Evolutionary conservation across 495 filamentous ascomycete species (phyloP), one percentile per base, ranked within the genome.

Genomic region (Durotheca rogersii): DNA sequence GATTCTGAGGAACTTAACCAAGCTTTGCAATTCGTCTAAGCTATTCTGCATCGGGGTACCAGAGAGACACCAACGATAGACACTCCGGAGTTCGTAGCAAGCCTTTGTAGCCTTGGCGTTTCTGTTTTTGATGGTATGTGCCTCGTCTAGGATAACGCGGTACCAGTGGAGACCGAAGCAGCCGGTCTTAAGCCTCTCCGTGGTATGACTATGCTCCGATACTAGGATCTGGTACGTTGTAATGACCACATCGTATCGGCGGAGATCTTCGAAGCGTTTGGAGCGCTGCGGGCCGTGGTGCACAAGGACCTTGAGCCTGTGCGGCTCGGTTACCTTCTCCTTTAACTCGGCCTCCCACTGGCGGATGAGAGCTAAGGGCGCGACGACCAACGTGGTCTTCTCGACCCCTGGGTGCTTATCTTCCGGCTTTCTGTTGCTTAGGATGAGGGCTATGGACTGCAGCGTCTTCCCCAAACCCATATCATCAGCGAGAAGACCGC

Each of bases 1-100:
- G 65, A 97, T 94, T n/a, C 89, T 80, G 6, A 98, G 74, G 62
- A 98, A 98, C 34, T 85, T 86, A 58, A 98, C 89, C 45, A 98
- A 67, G 58, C 88, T 93, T 53, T 97, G 92, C 34, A 98, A 70
- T 69, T 98, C 93, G 49, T 96, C 93, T n/a, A 98, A 78, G 51
- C 95, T 96, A 63, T 98, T 98, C 61, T 98, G 93, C 81, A 98
- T 85, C 0, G 93, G 93, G 4, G 93, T 98, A 50, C 93, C 93
- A 2, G 89, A 94, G 42, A 98, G 74, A 62, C 93, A 96, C 93
- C 93, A 98, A 44, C 93, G 78, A 65, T 94, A 95, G 58, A 90
- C 84, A 15, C 88, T 79, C 38, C 83, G 74, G 17, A 98, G 71
- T 2, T 86, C 85, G 65, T 81, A 98, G 41, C 82, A 86, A 12